These are phyloP conservation scores for Volutella citrinella DNA, from an alignment of 2,329 filamentous ascomycete genomes.

Conservation along the genomic window DNA sequence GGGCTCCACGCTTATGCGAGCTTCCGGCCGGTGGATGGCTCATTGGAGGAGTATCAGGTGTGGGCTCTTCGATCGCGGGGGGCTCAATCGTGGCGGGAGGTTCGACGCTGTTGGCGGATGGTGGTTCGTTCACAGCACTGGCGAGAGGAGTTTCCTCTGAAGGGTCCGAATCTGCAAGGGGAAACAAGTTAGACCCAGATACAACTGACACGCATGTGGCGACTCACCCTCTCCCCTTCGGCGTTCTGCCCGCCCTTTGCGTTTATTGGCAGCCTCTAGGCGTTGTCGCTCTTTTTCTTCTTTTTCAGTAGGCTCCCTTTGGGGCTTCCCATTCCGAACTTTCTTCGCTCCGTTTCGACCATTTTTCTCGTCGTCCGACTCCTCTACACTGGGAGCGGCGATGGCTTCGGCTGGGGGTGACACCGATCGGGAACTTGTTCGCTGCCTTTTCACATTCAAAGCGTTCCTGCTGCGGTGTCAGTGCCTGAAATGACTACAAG, in stretches of 20 bases:
- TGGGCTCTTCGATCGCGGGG: slow-evolving; percentile 25
- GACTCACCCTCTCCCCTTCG: slow-evolving; percentile 73
- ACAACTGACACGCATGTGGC: background rate
- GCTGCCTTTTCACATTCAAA: slow-evolving; percentile 73
- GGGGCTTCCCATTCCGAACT: slow-evolving; percentile 56
- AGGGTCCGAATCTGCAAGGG: slow-evolving; percentile 62
- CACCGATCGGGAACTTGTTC: slow-evolving; percentile 74
- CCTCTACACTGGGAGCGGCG: slow-evolving; percentile 52
- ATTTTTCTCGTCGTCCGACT: slow-evolving; percentile 68
- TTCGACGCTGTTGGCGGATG: slow-evolving; percentile 28
- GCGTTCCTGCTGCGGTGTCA: slow-evolving; percentile 66
- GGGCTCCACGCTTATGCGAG: slow-evolving; percentile 56
- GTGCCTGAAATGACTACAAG: no score
- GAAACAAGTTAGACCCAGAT: slow-evolving; percentile 15
- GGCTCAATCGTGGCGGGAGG: slow-evolving; percentile 26
- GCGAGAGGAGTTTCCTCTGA: slow-evolving; percentile 68
- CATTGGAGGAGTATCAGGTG: slow-evolving; percentile 41
- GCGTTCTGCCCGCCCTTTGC: slow-evolving; percentile 78
- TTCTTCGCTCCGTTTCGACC: slow-evolving; percentile 56
- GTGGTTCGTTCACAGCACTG: slow-evolving; percentile 37
- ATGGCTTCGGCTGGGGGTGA: slow-evolving; percentile 49
- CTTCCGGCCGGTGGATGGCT: slow-evolving; percentile 43
- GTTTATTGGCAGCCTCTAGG: slow-evolving; percentile 71
- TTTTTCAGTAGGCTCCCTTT: slow-evolving; percentile 62
- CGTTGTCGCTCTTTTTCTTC: slow-evolving; percentile 74